Base-by-base conservation (phyloP, 345 rosid genomes). In the Aquilaria malaccensis region DNA sequence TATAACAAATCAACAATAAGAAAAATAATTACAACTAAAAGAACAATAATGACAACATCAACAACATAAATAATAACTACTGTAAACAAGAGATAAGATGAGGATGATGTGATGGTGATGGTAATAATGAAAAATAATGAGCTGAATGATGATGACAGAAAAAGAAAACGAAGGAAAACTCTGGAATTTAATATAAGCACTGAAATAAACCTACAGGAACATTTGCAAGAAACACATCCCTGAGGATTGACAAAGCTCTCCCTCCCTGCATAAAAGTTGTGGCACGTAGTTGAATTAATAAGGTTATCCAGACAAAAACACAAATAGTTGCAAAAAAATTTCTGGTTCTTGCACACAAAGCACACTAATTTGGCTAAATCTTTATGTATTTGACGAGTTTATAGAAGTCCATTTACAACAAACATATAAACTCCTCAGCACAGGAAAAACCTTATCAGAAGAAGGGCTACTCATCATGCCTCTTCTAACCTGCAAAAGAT, bases 141-240 rank as follows among this genome's bases (percentile, higher is more conserved):
- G 51, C 15, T 52, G 54, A 55, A 50, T 52, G 54, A 47, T 15
- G 66, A 29, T 51, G 15, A 30, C 32, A 71, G 43, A 60, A 52
- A 59, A 52, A 69, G 46, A 58, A 48, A 6, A 54, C 7, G 43
- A 12, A 56, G 55, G 55, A 62, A 29, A 22, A 12, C 2, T 32
- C 15, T 50, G 30, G 13, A 69, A 65, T 29, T 43, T 41, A 4
- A 4, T 37, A 4, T n/a, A 56, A 56, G 49, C 52, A 52, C 29
- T 7, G 50, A 70, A 60, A 31, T 69, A 68, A 72, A 60, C 79
- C 64, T 84, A 93, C 98, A 67, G 87, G 95, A 55, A 89, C 97
- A 70, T 89, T 83, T 41, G 97, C 96, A 77, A 93, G 88, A 76
- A 93, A 84, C 33, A 87, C 79, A 56, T 83, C 96, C 63, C 83